Evolutionary conservation across 345 rosid genomes (phyloP).

Genomic region (Salix exigua): DNA sequence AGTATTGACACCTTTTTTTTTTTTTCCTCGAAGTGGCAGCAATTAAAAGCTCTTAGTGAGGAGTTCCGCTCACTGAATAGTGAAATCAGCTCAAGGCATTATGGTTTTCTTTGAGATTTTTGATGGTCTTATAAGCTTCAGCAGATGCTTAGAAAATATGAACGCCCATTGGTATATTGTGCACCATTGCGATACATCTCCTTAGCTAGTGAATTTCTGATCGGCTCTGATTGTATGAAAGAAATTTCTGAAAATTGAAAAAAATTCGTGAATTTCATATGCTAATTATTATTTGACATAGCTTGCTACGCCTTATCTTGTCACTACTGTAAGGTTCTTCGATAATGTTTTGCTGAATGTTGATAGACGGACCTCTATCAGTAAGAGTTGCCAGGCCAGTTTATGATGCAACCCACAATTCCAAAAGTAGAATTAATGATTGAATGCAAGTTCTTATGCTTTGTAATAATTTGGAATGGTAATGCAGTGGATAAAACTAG

Average conservation of each 20-base stretch:
- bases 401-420: neutral
- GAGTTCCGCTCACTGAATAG: slow-evolving; percentile 12
- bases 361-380: neutral
- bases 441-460: too few relatives aligned
- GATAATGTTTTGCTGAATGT: neutral
- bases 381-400: neutral
- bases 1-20: slow-evolving; percentile 17
- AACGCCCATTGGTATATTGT: slow-evolving; percentile 14
- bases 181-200: slow-evolving; percentile 7
- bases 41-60: slow-evolving; percentile 24
- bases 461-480: too few relatives aligned
- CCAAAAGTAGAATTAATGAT: too few relatives aligned
- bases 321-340: too few relatives aligned
- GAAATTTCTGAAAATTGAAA: slow-evolving; percentile 18
- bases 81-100: slow-evolving; percentile 11
- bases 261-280: slow-evolving; percentile 3
- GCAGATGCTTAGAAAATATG: slow-evolving; percentile 13
- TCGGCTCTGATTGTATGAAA: slow-evolving; percentile 26
- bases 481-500: too few relatives aligned
- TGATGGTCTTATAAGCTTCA: slow-evolving; percentile 18
- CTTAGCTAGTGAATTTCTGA: slow-evolving; percentile 25
- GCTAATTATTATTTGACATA: neutral
- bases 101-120: slow-evolving; percentile 9
- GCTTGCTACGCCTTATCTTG: neutral
- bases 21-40: slow-evolving; percentile 36